Percentiles rank a stretch among this genome's conserved stretches.
phyloP scores from a whole-genome alignment of 192 early-diverging fungal genomes.

The Backusella psychrophila region DNA sequence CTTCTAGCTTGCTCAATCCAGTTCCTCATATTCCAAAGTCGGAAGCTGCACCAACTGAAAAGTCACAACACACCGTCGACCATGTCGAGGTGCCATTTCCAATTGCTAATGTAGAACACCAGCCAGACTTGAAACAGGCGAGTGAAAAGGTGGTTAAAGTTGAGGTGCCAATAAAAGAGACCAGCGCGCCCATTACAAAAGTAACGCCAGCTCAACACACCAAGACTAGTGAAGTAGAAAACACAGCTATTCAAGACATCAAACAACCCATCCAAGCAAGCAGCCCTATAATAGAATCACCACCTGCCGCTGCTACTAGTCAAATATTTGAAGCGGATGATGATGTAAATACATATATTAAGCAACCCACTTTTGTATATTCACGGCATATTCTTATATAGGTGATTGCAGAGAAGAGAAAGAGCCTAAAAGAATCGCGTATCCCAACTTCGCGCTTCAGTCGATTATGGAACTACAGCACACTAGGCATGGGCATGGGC shows the following conservation, averaged over 20 bases:
- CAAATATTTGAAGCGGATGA: neutral
- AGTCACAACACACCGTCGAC: neutral
- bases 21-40: neutral
- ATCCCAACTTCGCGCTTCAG: constrained; percentile 79
- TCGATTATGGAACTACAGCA: constrained; percentile 82
- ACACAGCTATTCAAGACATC: neutral
- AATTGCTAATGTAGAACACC: neutral
- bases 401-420: neutral
- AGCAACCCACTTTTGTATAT: too few relatives aligned
- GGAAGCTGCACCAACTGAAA: neutral
- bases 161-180: neutral
- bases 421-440: constrained; percentile 41
- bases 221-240: neutral
- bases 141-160: neutral
- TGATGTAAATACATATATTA: neutral
- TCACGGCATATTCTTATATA: neutral
- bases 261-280: neutral
- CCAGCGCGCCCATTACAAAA: neutral
- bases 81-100: neutral
- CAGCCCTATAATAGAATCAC: neutral
- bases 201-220: neutral
- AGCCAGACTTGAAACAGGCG: neutral
- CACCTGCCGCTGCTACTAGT: neutral
- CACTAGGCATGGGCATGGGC: constrained; percentile 70
- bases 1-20: constrained; percentile 29